Conservation (phyloP, 441 rosid species). For the Eugenia klotzschiana region DNA sequence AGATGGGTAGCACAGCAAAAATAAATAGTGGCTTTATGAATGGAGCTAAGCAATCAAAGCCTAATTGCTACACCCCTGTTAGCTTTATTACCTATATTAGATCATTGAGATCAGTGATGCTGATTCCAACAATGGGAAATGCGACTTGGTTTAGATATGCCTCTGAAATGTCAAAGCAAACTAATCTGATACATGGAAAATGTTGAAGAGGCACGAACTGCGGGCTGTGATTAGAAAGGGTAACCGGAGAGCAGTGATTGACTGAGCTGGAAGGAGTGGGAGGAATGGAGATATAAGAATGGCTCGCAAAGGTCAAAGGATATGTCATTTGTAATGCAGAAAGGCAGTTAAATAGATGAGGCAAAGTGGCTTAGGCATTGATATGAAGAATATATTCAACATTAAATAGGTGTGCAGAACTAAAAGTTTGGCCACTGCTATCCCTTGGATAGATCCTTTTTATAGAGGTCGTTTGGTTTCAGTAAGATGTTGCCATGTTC, state of each 20-base stretch:
- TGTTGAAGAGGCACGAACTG: not conserved
- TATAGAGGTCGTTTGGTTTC: not conserved
- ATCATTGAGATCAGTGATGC: not conserved
- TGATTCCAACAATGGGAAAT: not conserved
- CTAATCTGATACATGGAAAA: not conserved
- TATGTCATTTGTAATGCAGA: not conserved
- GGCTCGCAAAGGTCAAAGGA: not conserved
- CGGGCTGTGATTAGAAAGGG: not conserved
- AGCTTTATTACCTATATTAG: not conserved
- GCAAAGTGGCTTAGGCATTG: not conserved
- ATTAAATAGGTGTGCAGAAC: not conserved
- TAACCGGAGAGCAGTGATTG: not conserved
- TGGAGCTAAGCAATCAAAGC: not conserved
- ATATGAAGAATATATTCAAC: not conserved
- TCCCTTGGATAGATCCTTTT: not conserved
- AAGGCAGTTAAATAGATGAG: not conserved
- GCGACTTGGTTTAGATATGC: not conserved
- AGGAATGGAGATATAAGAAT: not conserved
- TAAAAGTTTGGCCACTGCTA: not conserved
- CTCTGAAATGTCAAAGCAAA: not conserved
- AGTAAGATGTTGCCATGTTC: not conserved
- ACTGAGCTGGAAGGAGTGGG: not conserved
- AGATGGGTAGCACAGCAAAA: not conserved
- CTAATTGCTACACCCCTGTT: not conserved
- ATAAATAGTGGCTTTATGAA: not conserved